Evolutionary conservation across 2,329 filamentous ascomycete species (phyloP), one percentile per base, ranked within the genome.

Genomic region (Cladobotryum protrusum): DNA sequence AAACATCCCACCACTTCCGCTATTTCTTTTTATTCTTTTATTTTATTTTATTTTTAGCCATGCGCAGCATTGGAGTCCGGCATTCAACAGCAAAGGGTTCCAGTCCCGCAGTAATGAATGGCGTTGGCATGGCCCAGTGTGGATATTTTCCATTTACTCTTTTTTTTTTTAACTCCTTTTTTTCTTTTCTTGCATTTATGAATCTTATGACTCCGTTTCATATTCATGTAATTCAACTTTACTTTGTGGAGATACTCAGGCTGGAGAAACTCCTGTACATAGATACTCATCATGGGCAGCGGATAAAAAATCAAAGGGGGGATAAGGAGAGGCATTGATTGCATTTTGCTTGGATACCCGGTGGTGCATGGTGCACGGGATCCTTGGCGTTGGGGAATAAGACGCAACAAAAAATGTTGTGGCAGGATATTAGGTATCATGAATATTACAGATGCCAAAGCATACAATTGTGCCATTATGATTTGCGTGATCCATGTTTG

Each of bases 321-420:
- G 32, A 52, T 24, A 29, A 18, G 33, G 17, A 42, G 46, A 32
- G 39, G 43, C 41, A 35, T 36, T 52, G 36, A 42, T 36, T 56
- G 56, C 57, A 56, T 53, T 61, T 57, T 8, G 54, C 56, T 61
- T 62, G 61, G 60, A 68, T 67, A 66, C 63, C 62, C 63, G 59
- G 58, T 54, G 61, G 56, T 53, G 60, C 57, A 63, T 58, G 57
- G 58, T 35, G 50, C 43, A 45, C 40, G 49, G 34, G 40, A 24
- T 50, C 49, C 37, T 40, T 36, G 49, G 49, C 49, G 49, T 51
- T 51, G 49, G 49, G 39, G 49, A 45, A 45, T 8, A 29, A 47
- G 49, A 39, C 40, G 40, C 24, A 40, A 37, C 41, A 15, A 47
- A 48, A 24, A 29, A 9, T 29, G 24, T 29, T 29, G 24, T 29